Evolutionary conservation across 371 early-diverging fungal genomes (phyloP).

Genomic region (Mucor lusitanicus): DNA sequence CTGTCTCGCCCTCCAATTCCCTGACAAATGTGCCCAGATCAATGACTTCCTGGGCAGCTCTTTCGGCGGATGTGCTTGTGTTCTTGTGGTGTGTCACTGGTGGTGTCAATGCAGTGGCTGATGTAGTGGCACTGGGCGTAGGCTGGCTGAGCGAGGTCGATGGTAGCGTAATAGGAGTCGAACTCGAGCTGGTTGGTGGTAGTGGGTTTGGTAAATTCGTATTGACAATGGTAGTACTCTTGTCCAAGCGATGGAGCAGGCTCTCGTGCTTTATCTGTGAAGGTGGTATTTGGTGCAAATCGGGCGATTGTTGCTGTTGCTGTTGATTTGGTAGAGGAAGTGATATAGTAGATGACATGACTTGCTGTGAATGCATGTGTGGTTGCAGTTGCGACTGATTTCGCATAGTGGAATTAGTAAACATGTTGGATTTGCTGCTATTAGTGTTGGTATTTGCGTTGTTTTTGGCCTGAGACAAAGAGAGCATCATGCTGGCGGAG

Average conservation of each 20-base stretch:
- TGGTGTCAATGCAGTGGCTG: neutral
- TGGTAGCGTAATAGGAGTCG: neutral
- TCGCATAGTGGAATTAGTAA: constrained; percentile 17
- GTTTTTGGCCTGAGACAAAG: constrained; percentile 5
- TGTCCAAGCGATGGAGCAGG: neutral
- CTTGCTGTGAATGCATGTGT: constrained; percentile 2
- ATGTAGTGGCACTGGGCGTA: neutral
- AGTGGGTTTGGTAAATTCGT: neutral
- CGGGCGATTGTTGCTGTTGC: neutral
- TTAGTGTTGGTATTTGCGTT: neutral
- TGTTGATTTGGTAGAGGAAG: constrained; percentile 15
- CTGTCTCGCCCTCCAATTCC: constrained; percentile 35
- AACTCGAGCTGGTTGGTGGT: neutral
- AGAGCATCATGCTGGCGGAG: constrained; percentile 12
- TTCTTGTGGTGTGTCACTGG: neutral
- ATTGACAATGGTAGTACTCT: neutral
- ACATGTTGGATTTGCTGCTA: constrained; percentile 7
- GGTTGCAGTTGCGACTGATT: constrained; percentile 29
- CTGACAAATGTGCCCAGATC: constrained; percentile 38
- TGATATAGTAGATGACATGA: constrained; percentile 4
- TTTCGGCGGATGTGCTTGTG: constrained; percentile 9
- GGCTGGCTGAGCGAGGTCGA: neutral
- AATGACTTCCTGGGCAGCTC: constrained; percentile 12
- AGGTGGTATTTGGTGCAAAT: constrained; percentile 1
- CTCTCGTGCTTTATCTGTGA: neutral